Evolutionary conservation across 2,329 filamentous ascomycete species (phyloP), one percentile per base, ranked within the genome.

Genomic region (Fusarium subtropicale): DNA sequence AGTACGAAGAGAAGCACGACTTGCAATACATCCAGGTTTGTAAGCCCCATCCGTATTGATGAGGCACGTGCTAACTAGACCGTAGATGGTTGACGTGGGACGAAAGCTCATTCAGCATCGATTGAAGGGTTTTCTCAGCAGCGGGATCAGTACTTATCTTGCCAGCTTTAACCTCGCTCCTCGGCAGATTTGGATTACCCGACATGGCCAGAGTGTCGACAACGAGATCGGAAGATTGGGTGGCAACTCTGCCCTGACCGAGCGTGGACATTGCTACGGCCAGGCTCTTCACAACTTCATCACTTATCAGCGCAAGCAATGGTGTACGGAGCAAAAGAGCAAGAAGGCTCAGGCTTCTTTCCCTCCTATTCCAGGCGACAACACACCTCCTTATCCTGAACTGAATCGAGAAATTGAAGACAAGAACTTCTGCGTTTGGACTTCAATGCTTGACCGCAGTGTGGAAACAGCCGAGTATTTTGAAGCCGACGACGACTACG

Each of bases 341-440:
- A 95, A 92, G 81, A 86, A 90, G 65, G 88, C 89, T 36, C 87
- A 91, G 68, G 91, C 90, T 1, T 91, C 92, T 60, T 97, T 97
- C 79, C 94, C 96, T n/a, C 95, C 96, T 1, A 87, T 90, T 42
- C 91, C 94, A 1, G 96, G 96, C 59, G 95, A 97, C 79, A 92
- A 92, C 70, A 98, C 96, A 1, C 96, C 96, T 7, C 96, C 96
- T 0, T 98, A 99, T 75, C 96, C 96, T 0, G 93, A 97, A 76
- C 90, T 91, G 72, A 86, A 88, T 66, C 86, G 86, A 51, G 90
- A 91, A 50, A 82, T 90, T 31, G 88, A 91, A 31, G 87, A 92
- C 75, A 97, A 97, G 83, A 93, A 93, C 77, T 98, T 97, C 77
- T 99, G 96, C 79, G 93, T 99, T 18, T 99, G 96, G 96, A 97